These are phyloP conservation scores for Oryza meridionalis DNA, from an alignment of 176 grass and related monocot genomes.

Conservation along the genomic window DNA sequence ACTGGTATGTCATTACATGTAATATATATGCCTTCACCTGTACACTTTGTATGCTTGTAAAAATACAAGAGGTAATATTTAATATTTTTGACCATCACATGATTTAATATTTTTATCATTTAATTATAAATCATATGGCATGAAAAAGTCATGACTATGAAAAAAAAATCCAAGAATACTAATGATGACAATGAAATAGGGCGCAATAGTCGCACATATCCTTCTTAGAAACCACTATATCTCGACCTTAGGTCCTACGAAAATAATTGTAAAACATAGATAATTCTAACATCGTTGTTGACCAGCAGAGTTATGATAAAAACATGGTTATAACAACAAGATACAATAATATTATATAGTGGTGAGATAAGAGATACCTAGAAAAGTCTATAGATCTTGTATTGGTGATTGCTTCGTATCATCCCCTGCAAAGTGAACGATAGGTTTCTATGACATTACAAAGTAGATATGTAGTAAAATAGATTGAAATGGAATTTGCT, in stretches of 20 bases:
- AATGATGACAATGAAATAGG: not conserved
- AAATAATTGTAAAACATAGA: too few species aligned
- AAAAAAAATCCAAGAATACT: not conserved
- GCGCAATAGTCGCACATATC: not conserved
- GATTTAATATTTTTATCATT: not conserved
- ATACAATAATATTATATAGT: not conserved
- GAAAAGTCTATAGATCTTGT: not conserved
- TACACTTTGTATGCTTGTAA: not conserved
- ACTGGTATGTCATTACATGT: too few species aligned
- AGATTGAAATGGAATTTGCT: not conserved
- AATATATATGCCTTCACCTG: too few species aligned
- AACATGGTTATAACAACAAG: not conserved
- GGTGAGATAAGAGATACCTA: not conserved
- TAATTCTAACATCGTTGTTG: not conserved
- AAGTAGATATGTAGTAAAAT: too few species aligned
- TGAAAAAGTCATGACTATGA: not conserved
- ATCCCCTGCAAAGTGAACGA: too few species aligned
- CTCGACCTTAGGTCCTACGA: fast-evolving
- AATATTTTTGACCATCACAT: not conserved
- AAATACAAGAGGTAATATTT: not conserved
- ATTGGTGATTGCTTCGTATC: not conserved
- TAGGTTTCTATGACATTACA: too few species aligned
- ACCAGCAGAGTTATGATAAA: not conserved
- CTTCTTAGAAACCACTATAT: too few species aligned
- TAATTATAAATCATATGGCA: too few species aligned